Evolutionary conservation across 345 rosid genomes (phyloP), one percentile per base, ranked within the genome.

Genomic region (Adansonia digitata): DNA sequence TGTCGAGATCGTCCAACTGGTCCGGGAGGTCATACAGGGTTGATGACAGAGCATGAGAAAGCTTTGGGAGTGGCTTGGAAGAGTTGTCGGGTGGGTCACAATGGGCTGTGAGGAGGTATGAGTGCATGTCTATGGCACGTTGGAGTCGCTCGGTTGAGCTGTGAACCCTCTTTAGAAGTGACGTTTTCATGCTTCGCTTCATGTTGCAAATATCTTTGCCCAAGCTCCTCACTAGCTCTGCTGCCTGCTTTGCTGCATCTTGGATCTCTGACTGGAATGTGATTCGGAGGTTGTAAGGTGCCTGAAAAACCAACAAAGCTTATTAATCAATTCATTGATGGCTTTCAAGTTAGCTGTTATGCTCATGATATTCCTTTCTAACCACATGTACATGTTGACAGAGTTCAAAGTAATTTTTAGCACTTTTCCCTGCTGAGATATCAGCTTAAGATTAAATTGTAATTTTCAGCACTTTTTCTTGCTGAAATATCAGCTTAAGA

Each of bases 131-230:
- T 57, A 86, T 77, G 61, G 88, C 75, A 3, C 81, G 79, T 67
- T 83, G 91, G 59, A 88, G 89, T 60, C 83, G 76, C 55, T 75
- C 88, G 1, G 86, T 77, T 55, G 92, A 85, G 72, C 48, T 75
- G 52, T 90, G 88, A 77, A 87, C 82, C 45, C 78, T 77, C 69
- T 88, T 87, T 14, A 87, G 76, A 7, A 80, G 71, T 20, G 82
- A 73, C 35, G 81, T 64, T 56, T 75, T 84, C 51, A 78, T 82
- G 73, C 80, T 82, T 73, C 74, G 18, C 40, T 81, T 81, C 94
- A 85, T 88, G 79, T 49, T 75, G 66, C 85, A 52, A 1, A 88
- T 77, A 83, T 88, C 92, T 75, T 82, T 83, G 34, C 88, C 86
- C 53, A 88, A 69, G 80, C 82, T 79, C 62, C 92, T 82, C 26